Evolutionary conservation across 2,329 filamentous ascomycete species (phyloP).

Genomic region (Pyricularia pennisetigena): DNA sequence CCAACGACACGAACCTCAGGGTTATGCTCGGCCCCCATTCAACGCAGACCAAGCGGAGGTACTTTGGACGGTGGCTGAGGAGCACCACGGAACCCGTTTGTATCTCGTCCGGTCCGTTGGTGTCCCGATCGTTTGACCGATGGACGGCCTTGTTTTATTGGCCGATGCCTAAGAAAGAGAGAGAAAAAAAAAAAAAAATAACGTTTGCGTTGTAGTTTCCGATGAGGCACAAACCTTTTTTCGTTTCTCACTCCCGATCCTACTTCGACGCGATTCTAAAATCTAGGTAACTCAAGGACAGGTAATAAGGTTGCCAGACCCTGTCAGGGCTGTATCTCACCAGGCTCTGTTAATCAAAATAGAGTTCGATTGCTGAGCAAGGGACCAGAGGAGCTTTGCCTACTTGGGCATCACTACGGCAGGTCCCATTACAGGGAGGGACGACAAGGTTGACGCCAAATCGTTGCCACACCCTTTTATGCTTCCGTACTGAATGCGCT

Average conservation of each 20-base stretch:
- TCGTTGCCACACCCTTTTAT: neutral
- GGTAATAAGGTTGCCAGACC: neutral
- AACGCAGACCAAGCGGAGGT: neutral
- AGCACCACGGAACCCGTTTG: too few relatives aligned
- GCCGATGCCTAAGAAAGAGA: neutral
- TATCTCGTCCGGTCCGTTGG: too few relatives aligned
- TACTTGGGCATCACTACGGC: neutral
- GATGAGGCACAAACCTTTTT: neutral
- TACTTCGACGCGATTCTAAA: neutral
- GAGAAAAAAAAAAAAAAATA: neutral
- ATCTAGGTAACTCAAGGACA: neutral
- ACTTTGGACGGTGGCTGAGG: neutral
- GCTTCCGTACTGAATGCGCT: neutral
- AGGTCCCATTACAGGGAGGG: neutral
- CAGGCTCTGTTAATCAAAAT: neutral
- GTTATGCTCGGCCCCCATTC: neutral
- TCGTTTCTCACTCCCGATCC: neutral
- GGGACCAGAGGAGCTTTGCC: neutral
- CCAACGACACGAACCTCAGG: neutral
- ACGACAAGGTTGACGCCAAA: neutral
- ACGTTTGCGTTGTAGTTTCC: neutral
- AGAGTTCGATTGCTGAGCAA: neutral
- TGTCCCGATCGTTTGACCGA: too few relatives aligned
- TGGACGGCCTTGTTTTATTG: too few relatives aligned
- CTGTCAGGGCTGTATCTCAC: too few relatives aligned